Conservation (phyloP, 2,329 filamentous ascomycete genomes). For the Sporothrix sp. region DNA sequence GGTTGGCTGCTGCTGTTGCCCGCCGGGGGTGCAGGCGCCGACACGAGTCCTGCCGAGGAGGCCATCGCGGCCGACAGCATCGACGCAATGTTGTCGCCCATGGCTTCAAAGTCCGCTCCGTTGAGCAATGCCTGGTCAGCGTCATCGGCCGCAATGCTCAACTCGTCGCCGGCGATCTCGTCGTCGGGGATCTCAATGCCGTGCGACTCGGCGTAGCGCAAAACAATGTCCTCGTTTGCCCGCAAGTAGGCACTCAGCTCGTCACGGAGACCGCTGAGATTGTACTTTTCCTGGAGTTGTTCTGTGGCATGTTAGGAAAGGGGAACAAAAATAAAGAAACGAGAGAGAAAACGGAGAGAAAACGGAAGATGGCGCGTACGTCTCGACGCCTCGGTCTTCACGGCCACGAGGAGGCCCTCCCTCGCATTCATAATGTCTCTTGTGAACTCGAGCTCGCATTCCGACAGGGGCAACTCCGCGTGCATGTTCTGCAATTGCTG, state of each 20-base stretch:
- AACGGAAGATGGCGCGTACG: no score
- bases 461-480: constrained; percentile 23
- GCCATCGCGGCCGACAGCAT: constrained; percentile 13
- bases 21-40: background rate
- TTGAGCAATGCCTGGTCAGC: background rate
- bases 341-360: background rate
- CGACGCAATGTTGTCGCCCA: constrained; percentile 13
- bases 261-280: constrained; percentile 29
- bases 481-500: constrained; percentile 31
- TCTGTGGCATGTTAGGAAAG: constrained; percentile 6
- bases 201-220: constrained; percentile 30
- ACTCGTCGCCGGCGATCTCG: constrained; percentile 22
- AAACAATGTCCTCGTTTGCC: constrained; percentile 23
- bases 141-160: background rate
- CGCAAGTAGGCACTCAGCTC: constrained; percentile 26
- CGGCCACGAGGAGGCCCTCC: constrained; percentile 40
- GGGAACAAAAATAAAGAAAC: background rate
- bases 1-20: background rate
- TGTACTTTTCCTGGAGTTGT: constrained; percentile 30
- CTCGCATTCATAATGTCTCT: constrained; percentile 22
- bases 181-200: constrained; percentile 29
- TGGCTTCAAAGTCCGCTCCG: background rate
- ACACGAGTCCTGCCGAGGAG: background rate
- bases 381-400: constrained; percentile 37
- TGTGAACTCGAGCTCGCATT: constrained; percentile 16